Evolutionary conservation across 306 rosid genomes (phyloP).

Genomic region (Cyamopsis tetragonoloba): DNA sequence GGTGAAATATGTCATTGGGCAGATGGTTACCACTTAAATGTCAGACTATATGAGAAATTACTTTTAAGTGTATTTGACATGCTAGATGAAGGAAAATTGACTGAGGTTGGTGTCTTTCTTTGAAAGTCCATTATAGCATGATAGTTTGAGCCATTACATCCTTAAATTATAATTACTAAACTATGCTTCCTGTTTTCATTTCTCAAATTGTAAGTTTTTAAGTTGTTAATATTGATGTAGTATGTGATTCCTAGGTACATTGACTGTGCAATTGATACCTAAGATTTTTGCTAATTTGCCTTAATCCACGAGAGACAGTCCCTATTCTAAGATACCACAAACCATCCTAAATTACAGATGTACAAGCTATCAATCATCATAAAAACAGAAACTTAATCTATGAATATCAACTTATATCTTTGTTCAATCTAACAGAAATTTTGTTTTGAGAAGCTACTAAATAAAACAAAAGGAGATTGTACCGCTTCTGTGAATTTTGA

Average conservation of each 20-base stretch:
- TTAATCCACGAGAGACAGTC: too few relatives aligned
- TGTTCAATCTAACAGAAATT: too few relatives aligned
- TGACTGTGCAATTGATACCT: slow-evolving; percentile 21
- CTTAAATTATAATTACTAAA: slow-evolving; percentile 9
- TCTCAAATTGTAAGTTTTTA: not conserved
- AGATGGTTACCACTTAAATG: slow-evolving; percentile 89
- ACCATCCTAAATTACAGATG: too few relatives aligned
- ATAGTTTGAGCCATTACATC: slow-evolving; percentile 22
- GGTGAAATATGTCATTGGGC: slow-evolving; percentile 99
- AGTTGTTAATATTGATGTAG: slow-evolving; percentile 6
- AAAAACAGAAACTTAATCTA: too few relatives aligned
- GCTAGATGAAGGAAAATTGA: slow-evolving; percentile 91
- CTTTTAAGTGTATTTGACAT: slow-evolving; percentile 93
- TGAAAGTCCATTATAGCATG: slow-evolving; percentile 9
- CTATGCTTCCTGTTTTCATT: slow-evolving; percentile 9
- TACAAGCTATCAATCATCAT: too few relatives aligned
- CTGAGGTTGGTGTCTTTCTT: slow-evolving; percentile 70
- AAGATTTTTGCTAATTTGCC: not conserved
- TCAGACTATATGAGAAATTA: slow-evolving; percentile 87
- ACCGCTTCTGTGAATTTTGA: not conserved
- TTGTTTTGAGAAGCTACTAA: not conserved
- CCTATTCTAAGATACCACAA: too few relatives aligned
- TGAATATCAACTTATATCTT: too few relatives aligned
- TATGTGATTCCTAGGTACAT: not conserved
- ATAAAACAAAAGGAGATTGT: not conserved